Percentiles rank a stretch among this genome's conserved stretches.
Evolutionary conservation across 2,329 filamentous ascomycete species (phyloP).

Genomic region (Penicillium sp.): DNA sequence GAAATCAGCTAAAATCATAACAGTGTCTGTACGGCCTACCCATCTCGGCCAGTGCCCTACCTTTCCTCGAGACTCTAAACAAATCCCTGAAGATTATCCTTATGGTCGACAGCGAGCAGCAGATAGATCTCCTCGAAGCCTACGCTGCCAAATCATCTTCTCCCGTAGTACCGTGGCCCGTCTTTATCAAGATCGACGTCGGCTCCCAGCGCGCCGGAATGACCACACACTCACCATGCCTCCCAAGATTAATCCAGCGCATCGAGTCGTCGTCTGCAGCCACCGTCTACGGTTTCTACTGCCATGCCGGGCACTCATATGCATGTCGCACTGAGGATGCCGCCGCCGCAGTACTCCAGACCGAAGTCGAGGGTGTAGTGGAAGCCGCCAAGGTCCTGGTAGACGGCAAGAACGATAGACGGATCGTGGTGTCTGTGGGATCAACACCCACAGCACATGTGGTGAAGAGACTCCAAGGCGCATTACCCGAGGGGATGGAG

Average conservation of each 20-base stretch:
- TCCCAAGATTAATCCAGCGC: slow-evolving; percentile 12
- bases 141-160: slow-evolving; percentile 1
- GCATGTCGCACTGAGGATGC: slow-evolving; percentile 20
- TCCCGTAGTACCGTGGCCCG: slow-evolving; percentile 13
- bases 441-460: slow-evolving; percentile 28
- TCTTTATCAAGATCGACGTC: slow-evolving; percentile 27
- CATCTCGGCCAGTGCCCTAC: slow-evolving; percentile 35
- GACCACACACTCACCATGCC: slow-evolving; percentile 9
- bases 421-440: slow-evolving; percentile 20
- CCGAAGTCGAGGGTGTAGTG: slow-evolving; percentile 19
- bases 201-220: slow-evolving; percentile 22
- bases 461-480: slow-evolving; percentile 10
- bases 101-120: slow-evolving; percentile 32
- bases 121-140: slow-evolving; percentile 20
- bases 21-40: slow-evolving; percentile 42
- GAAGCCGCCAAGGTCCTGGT: slow-evolving; percentile 9
- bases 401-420: background rate
- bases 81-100: slow-evolving; percentile 32
- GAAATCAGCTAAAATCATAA: background rate
- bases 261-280: slow-evolving; percentile 14
- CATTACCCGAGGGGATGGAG: slow-evolving; percentile 11
- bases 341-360: slow-evolving; percentile 17
- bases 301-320: slow-evolving; percentile 26
- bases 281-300: slow-evolving; percentile 21
- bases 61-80: slow-evolving; percentile 28